phyloP scores from a whole-genome alignment of 108 stramenopile genomes.

The Cyclostephanos tholiformis region DNA sequence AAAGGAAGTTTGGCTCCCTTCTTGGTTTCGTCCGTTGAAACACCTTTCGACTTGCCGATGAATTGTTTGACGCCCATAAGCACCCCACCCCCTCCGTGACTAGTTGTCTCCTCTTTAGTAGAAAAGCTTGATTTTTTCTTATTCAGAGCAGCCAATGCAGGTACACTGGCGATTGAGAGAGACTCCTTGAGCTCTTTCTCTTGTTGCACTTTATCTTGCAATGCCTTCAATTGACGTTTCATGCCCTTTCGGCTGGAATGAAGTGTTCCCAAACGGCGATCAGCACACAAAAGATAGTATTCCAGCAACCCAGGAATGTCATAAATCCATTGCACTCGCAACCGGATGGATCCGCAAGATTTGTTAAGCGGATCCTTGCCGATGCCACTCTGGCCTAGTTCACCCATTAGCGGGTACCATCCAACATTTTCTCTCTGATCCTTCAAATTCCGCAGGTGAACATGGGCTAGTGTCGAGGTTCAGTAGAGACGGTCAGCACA shows the following conservation, averaged over 20 bases:
- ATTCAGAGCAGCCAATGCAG: constrained; percentile 23
- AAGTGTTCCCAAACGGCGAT: constrained; percentile 54
- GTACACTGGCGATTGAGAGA: constrained; percentile 16
- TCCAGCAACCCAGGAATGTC: constrained; percentile 62
- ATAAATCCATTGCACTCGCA: constrained; percentile 86
- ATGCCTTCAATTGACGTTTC: constrained; percentile 54
- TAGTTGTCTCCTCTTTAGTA: constrained; percentile 8
- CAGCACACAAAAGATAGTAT: constrained; percentile 71
- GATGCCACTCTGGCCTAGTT: constrained; percentile 69
- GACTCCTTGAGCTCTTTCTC: constrained; percentile 46
- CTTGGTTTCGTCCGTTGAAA: background rate
- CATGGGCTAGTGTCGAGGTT: constrained; percentile 39
- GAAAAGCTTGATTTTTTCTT: constrained; percentile 23
- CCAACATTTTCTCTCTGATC: constrained; percentile 78
- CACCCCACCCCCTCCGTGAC: constrained; percentile 10
- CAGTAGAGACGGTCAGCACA: background rate
- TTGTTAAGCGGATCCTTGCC: constrained; percentile 59
- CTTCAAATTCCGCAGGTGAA: constrained; percentile 71
- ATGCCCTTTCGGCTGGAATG: constrained; percentile 55
- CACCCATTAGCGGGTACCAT: constrained; percentile 86
- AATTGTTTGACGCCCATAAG: constrained; percentile 8
- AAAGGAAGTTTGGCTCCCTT: background rate
- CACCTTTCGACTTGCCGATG: background rate
- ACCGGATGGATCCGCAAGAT: constrained; percentile 75
- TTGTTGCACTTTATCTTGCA: constrained; percentile 48